phyloP scores from a whole-genome alignment of 2,329 filamentous ascomycete species.

The Verticillium alfalfae region DNA sequence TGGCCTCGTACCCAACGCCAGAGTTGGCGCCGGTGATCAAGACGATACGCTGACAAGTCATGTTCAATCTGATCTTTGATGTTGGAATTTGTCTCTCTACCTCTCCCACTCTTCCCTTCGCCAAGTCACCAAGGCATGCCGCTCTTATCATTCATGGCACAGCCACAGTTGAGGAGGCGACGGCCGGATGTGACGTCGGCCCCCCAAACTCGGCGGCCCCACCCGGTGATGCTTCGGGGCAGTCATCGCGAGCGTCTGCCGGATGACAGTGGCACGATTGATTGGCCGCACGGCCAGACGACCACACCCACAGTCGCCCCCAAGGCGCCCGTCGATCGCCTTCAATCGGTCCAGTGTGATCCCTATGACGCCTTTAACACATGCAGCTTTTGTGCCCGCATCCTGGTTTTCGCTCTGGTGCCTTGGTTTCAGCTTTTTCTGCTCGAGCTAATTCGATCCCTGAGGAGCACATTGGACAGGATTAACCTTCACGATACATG shows the following conservation, averaged over 20 bases:
- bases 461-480: not conserved
- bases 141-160: not conserved
- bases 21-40: constrained; percentile 58
- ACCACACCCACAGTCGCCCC: not conserved
- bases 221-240: not conserved
- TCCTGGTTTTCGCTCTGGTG: not conserved
- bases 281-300: not conserved
- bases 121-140: not conserved
- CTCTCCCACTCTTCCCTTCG: not conserved
- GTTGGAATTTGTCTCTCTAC: too few relatives aligned
- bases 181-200: not conserved
- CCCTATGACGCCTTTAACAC: not conserved
- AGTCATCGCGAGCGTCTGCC: not conserved
- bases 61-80: not conserved
- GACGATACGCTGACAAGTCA: constrained; percentile 26
- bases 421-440: not conserved
- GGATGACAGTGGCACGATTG: not conserved
- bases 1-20: constrained; percentile 53
- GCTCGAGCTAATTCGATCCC: not conserved
- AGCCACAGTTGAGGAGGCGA: not conserved
- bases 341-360: not conserved
- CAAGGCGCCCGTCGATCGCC: not conserved
- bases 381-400: not conserved
- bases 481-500: not conserved
- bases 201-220: not conserved